phyloP scores from a whole-genome alignment of 768 basidiomycete genomes.

The Tylopilus sp. region DNA sequence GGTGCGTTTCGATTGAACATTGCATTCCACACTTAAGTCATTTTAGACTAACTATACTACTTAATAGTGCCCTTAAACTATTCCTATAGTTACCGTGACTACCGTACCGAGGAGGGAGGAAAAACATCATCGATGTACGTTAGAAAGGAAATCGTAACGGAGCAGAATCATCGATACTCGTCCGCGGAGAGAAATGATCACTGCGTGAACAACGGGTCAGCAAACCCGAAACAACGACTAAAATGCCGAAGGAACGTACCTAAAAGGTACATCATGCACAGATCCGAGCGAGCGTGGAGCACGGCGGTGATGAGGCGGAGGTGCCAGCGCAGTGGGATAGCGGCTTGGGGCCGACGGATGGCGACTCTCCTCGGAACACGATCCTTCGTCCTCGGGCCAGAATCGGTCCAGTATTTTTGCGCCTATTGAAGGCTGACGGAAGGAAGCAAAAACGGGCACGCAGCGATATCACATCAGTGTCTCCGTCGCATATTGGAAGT shows the following conservation, averaged over 20 bases:
- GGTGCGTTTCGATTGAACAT: slow-evolving; percentile 7
- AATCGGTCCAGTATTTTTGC: slow-evolving; percentile 29
- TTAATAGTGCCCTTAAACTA: slow-evolving; percentile 18
- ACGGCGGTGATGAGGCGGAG: slow-evolving; percentile 30
- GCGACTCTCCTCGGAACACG: slow-evolving; percentile 19
- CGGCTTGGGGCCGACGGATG: background rate
- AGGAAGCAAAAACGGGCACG: background rate
- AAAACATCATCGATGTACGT: slow-evolving; percentile 11
- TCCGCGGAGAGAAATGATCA: slow-evolving; percentile 15
- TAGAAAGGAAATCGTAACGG: slow-evolving; percentile 30
- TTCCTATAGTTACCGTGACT: slow-evolving; percentile 9
- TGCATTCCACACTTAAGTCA: background rate
- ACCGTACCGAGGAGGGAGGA: background rate
- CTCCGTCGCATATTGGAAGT: background rate
- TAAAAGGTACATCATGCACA: slow-evolving; percentile 5
- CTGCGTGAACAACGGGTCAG: slow-evolving; percentile 9
- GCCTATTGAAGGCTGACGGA: slow-evolving; percentile 24
- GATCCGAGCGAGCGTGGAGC: slow-evolving; percentile 15
- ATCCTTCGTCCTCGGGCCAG: slow-evolving; percentile 31
- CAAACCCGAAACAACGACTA: background rate
- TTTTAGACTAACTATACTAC: slow-evolving; percentile 18
- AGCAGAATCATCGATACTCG: slow-evolving; percentile 8
- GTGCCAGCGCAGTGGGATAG: slow-evolving; percentile 23
- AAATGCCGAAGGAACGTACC: slow-evolving; percentile 9
- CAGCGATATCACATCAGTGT: slow-evolving; percentile 9